phyloP scores from a whole-genome alignment of 306 rosid species.

The Prunus armeniaca region DNA sequence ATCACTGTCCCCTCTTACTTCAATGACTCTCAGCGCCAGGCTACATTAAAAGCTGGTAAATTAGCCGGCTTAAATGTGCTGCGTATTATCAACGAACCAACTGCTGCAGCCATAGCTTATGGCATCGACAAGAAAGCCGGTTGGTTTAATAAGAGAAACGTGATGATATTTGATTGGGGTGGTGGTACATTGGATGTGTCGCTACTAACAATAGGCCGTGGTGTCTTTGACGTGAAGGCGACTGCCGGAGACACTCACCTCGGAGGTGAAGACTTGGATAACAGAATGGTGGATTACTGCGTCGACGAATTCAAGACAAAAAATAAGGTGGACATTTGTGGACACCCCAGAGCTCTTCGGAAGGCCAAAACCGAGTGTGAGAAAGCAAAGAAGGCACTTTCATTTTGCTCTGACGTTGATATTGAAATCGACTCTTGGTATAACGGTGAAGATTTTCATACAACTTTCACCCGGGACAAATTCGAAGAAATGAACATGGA shows the following conservation, averaged over 20 bases:
- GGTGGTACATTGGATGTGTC: conserved; percentile 12
- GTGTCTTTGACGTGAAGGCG: neutral
- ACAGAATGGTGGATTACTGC: conserved; percentile 5
- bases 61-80: too few relatives aligned
- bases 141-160: conserved; percentile 1
- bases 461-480: neutral
- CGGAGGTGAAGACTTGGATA: neutral
- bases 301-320: too few relatives aligned
- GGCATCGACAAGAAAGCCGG: neutral
- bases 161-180: neutral
- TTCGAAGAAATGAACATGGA: neutral
- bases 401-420: neutral
- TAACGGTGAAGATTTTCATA: neutral
- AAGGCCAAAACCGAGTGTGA: neutral
- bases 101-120: conserved; percentile 1
- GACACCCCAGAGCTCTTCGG: neutral
- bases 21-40: neutral
- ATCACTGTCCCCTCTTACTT: neutral
- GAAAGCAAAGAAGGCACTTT: neutral
- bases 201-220: neutral
- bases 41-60: too few relatives aligned
- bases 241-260: neutral
- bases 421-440: neutral
- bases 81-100: too few relatives aligned
- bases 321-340: neutral